Conservation (phyloP, 1,284 basidiomycete species). For the Marasmius sp. region DNA sequence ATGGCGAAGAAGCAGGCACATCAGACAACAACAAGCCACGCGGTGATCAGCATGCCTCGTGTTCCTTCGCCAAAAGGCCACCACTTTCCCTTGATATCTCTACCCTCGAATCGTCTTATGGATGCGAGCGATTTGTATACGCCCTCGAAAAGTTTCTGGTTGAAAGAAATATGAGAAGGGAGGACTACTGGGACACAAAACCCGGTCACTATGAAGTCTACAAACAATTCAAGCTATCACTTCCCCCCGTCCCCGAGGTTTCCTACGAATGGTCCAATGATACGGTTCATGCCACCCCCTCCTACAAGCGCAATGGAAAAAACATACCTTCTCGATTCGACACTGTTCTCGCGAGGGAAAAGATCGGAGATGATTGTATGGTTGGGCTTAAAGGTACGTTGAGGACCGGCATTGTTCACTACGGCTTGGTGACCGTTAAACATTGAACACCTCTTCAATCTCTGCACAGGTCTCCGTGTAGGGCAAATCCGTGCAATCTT, state of each 20-base stretch:
- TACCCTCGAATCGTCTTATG: not conserved
- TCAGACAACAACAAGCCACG: not conserved
- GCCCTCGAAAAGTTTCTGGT: not conserved
- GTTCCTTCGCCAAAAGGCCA: not conserved
- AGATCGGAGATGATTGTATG: not conserved
- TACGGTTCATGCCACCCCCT: constrained; percentile 2
- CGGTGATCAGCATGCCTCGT: not conserved
- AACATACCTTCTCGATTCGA: constrained; percentile 9
- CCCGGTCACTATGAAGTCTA: constrained; percentile 5
- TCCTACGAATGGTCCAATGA: constrained; percentile 1
- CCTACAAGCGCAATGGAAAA: not conserved
- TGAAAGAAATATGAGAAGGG: not conserved
- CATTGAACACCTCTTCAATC: no score
- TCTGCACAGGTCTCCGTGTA: constrained; percentile 4
- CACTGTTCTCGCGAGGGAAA: constrained; percentile 6
- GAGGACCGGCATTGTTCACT: not conserved
- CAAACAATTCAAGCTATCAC: constrained; percentile 8
- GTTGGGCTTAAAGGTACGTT: not conserved
- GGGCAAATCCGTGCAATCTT: constrained; percentile 12
- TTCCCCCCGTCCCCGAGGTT: constrained; percentile 10
- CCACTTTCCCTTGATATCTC: not conserved
- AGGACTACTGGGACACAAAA: not conserved
- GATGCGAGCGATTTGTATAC: not conserved
- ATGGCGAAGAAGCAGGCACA: no score
- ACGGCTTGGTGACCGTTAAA: no score